Percentiles rank a stretch among this genome's conserved stretches.
Evolutionary conservation across 2,329 filamentous ascomycete genomes (phyloP).

Genomic region (Blastomyces silverae): DNA sequence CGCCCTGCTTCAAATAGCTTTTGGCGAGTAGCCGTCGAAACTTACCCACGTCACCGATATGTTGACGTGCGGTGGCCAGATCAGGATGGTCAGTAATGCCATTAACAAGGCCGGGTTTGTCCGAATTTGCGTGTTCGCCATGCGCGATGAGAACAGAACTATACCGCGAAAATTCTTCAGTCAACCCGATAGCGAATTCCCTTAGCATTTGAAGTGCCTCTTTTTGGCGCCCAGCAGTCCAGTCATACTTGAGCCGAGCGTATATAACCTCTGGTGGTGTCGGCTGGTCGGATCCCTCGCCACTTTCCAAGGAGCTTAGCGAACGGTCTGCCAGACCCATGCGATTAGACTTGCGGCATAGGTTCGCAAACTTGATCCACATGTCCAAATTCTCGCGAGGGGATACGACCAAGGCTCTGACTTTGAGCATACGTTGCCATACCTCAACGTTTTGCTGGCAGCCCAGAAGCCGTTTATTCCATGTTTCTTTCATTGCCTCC

Average conservation of each 20-base stretch:
- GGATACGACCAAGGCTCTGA: conserved; percentile 83
- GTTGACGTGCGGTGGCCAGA: conserved; percentile 34
- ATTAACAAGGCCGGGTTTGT: conserved; percentile 43
- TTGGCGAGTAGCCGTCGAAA: conserved; percentile 73
- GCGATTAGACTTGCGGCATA: conserved; percentile 92
- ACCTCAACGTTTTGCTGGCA: conserved; percentile 97
- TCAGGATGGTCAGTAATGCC: conserved; percentile 41
- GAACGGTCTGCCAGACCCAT: conserved; percentile 95
- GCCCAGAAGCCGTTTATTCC: conserved; percentile 90
- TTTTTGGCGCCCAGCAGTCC: conserved; percentile 70
- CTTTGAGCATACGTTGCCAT: conserved; percentile 96
- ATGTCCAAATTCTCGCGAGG: conserved; percentile 94
- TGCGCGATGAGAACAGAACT: conserved; percentile 38
- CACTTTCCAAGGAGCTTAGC: conserved; percentile 78
- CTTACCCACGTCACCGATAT: conserved; percentile 48
- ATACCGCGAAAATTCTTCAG: conserved; percentile 50
- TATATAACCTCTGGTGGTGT: conserved; percentile 75
- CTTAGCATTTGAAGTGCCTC: conserved; percentile 54
- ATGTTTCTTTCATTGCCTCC: conserved; percentile 83
- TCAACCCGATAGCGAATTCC: conserved; percentile 55
- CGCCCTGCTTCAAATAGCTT: conserved; percentile 91
- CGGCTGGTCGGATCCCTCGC: conserved; percentile 43
- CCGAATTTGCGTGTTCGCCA: conserved; percentile 38
- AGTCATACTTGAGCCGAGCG: conserved; percentile 94
- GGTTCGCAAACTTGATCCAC: conserved; percentile 99